Base-by-base conservation (phyloP, 208 protist genomes). In the Naegleria gruberi region DNA sequence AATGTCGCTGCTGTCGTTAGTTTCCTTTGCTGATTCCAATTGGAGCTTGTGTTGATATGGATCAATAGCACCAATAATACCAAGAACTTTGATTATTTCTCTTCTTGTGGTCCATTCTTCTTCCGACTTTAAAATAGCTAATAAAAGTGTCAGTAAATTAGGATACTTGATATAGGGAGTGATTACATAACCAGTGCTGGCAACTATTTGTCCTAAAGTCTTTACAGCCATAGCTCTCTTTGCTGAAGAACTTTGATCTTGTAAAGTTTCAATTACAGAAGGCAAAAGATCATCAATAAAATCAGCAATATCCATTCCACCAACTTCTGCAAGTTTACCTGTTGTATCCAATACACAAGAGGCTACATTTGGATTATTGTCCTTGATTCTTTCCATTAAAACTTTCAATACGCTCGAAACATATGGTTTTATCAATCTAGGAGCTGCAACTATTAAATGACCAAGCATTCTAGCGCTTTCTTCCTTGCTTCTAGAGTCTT, bases 21-120 rank as follows among this genome's bases (percentile, higher is more conserved):
- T 45, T 15, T 34, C n/a, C 42, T 41, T 34, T 4, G 45, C 19
- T n/a, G 45, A 45, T 4, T 43, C 15, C 8, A 8, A 6, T 45
- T 42, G 19, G 15, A 86, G 5, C 26, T 90, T 85, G 47, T 89
- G 51, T 81, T 89, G 57, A 45, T 77, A 51, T 30, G 97, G 97
- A 91, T 98, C 97, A 7, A 98, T 89, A 8, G 97, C 97, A 46
- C 97, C 97, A 0, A 98, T 41, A 45, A 97, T 97, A 90, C 97
- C 97, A 4, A 98, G 65, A 10, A 96, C 94, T 87, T 95, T 95
- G 2, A 98, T 91, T 17, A 95, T 90, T 88, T 98, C 97, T 41
- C 82, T 85, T 40, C 96, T 91, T 4, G 96, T 94, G 10, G 85
- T 74, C 15, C 74, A n/a, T 19, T n/a, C 87, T 77, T 92, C 83